A percentile compares a stretch with the other conserved stretches of the same genome.
These are phyloP conservation scores for Endotrypanum monterogeii DNA, from an alignment of 208 protist species.

Conservation along the genomic window DNA sequence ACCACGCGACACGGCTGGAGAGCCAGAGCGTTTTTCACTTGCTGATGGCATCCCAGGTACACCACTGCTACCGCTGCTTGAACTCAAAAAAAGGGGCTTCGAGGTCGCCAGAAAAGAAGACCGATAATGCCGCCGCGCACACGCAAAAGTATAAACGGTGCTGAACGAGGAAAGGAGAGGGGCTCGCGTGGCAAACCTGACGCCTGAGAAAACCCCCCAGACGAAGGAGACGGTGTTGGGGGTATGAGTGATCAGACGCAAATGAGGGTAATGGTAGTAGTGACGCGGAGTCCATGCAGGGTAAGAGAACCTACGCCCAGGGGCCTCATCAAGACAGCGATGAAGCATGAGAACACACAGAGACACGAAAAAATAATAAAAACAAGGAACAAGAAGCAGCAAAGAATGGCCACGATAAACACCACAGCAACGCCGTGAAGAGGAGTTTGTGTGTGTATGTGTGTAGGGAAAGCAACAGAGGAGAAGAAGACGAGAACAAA, in stretches of 20 bases:
- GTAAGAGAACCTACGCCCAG: neutral
- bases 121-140: slow-evolving; percentile 9
- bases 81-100: neutral
- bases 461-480: no score
- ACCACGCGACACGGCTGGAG: slow-evolving; percentile 14
- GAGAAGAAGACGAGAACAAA: neutral
- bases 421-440: neutral
- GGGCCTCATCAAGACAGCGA: neutral
- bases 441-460: no score
- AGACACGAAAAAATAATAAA: neutral
- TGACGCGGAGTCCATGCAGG: neutral
- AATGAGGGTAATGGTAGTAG: neutral
- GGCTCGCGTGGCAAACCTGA: neutral
- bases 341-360: slow-evolving; percentile 16
- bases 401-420: neutral
- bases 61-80: neutral
- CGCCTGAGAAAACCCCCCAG: neutral
- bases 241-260: neutral
- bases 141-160: neutral
- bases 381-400: no score
- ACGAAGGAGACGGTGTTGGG: no score
- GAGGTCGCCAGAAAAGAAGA: neutral
- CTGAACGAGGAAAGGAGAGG: neutral
- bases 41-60: neutral
- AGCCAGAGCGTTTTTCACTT: neutral